Evolutionary conservation across 164 flowering plant species (phyloP).

Genomic region (Kalanchoe fedtschenkoi): DNA sequence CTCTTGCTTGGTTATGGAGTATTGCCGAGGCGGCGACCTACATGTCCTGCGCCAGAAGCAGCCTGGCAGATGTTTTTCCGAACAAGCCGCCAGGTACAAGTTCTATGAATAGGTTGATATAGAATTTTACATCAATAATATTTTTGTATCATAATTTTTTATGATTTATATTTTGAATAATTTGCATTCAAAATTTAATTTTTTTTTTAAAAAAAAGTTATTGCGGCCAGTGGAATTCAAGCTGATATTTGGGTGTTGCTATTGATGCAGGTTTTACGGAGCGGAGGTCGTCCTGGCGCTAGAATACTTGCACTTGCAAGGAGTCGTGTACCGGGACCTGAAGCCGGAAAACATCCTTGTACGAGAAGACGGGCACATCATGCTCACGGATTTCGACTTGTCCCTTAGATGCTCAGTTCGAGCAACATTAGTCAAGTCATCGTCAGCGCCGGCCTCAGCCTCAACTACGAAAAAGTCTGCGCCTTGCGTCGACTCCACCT

Average conservation of each 20-base stretch:
- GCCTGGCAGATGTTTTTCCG: slow-evolving; percentile 45
- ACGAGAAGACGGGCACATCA: slow-evolving; percentile 86
- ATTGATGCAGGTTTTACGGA: slow-evolving; percentile 59
- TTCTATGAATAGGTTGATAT: background rate
- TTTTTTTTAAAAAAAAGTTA: background rate
- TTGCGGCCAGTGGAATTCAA: background rate
- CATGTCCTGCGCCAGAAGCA: slow-evolving; percentile 81
- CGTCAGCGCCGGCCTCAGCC: slow-evolving; percentile 23
- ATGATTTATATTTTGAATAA: too few species aligned
- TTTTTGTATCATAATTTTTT: too few species aligned
- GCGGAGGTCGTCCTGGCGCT: slow-evolving; percentile 83
- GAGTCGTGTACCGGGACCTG: slow-evolving; percentile 83
- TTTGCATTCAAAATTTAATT: background rate
- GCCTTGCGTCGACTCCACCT: slow-evolving; percentile 50
- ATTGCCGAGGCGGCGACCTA: slow-evolving; percentile 86
- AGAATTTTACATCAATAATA: too few species aligned
- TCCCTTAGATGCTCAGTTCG: slow-evolving; percentile 62
- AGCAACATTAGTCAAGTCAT: slow-evolving; percentile 44
- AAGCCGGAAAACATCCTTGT: slow-evolving; percentile 86
- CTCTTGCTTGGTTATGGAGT: slow-evolving; percentile 82
- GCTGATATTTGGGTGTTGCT: background rate
- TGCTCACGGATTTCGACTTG: slow-evolving; percentile 85
- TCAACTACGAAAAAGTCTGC: slow-evolving; percentile 32
- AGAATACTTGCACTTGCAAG: slow-evolving; percentile 92
- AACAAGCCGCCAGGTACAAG: slow-evolving; percentile 64